Evolutionary conservation across 768 basidiomycete species (phyloP).

Genomic region (Suillus plorans): DNA sequence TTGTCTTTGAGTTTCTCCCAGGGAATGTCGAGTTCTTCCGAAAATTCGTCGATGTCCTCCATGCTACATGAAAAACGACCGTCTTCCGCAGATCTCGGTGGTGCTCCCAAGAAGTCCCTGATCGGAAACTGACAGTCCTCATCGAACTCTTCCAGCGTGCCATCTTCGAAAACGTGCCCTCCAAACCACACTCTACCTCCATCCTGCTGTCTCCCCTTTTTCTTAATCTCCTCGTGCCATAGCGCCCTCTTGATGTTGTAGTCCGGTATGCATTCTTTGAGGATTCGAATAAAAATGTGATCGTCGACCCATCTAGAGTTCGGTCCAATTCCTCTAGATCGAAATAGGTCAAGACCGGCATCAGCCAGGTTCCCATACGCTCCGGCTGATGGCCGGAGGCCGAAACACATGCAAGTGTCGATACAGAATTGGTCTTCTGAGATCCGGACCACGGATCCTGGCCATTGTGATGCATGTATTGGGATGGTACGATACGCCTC

Average conservation of each 20-base stretch:
- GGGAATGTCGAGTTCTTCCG: no score
- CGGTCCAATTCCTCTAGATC: background rate
- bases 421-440: background rate
- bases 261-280: background rate
- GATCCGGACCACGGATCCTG: background rate
- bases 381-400: background rate
- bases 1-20: background rate
- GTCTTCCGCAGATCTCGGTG: background rate
- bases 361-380: background rate
- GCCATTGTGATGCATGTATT: background rate
- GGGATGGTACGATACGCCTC: background rate
- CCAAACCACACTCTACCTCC: background rate
- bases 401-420: background rate
- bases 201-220: background rate
- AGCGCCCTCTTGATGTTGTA: background rate
- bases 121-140: background rate
- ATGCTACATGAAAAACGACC: rapidly evolving
- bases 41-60: background rate
- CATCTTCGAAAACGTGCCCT: background rate
- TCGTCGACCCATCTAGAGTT: background rate
- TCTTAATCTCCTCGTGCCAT: background rate
- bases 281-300: background rate
- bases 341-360: background rate
- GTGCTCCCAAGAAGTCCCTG: background rate
- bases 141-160: background rate